Evolutionary conservation across 306 rosid genomes (phyloP).

Genomic region (Vigna reflexopilosa): DNA sequence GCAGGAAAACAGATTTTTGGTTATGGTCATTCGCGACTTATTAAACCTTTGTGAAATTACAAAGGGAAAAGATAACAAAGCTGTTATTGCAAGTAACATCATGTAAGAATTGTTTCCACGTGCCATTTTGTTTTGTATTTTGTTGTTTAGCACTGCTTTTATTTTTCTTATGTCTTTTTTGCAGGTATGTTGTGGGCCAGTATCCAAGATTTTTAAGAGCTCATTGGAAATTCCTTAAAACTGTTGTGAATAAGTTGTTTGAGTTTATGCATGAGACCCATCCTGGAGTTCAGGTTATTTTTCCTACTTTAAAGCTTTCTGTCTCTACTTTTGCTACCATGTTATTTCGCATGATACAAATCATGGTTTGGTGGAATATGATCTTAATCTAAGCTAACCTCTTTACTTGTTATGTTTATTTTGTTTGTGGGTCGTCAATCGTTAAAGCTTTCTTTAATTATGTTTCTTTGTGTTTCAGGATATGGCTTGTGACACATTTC

Average conservation of each 20-base stretch:
- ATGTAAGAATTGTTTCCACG: constrained; percentile 61
- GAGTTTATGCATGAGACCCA: constrained; percentile 99
- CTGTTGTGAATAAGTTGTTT: constrained; percentile 93
- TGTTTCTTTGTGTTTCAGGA: constrained; percentile 62
- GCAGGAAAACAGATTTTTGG: constrained; percentile 99
- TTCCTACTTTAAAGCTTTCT: constrained; percentile 10
- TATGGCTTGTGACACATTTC: constrained; percentile 98
- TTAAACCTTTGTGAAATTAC: constrained; percentile 94
- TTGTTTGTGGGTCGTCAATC: neutral
- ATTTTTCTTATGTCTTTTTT: constrained; percentile 30
- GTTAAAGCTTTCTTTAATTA: neutral
- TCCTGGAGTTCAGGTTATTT: constrained; percentile 97
- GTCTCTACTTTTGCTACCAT: neutral
- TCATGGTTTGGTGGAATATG: neutral
- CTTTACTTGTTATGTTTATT: neutral
- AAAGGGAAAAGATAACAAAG: constrained; percentile 98
- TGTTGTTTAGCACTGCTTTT: neutral
- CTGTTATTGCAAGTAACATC: constrained; percentile 98
- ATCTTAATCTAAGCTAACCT: neutral
- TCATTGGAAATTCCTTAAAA: constrained; percentile 96
- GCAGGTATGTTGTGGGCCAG: constrained; percentile 98
- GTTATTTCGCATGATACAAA: too few relatives aligned
- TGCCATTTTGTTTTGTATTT: neutral
- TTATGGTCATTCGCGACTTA: constrained; percentile 98
- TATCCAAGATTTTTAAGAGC: constrained; percentile 97